Base-by-base conservation (phyloP, 2,329 filamentous ascomycete species). In the Penicillium sp. region DNA sequence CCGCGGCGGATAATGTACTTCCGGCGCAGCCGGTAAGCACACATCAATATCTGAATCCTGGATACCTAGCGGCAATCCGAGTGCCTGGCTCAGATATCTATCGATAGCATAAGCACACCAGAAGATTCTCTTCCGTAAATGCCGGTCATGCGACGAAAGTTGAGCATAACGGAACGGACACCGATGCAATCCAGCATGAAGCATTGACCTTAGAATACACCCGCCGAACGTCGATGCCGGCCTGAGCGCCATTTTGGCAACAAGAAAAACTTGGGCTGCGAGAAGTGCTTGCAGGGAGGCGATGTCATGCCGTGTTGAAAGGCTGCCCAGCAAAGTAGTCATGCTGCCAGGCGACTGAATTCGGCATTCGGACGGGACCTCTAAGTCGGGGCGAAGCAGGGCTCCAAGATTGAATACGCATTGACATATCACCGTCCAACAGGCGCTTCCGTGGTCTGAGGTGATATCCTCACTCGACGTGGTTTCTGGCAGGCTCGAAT, bases 81-180 rank as follows among this genome's bases (percentile, higher is more conserved):
- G 65, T 13, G 75, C 75, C 45, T 78, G 72, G 42, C 76, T 77
- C n/a, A 78, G 62, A 58, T 79, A 78, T n/a, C 77, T 67, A 57
- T 79, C 76, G 30, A 79, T 71, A 5, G 76, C 76, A 65, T 79
- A 79, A 1, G 76, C 76, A 28, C 72, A 76, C 77, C 77, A 79
- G 61, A 79, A 78, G 11, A 79, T 73, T n/a, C 77, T 70, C 62
- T 79, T 79, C 10, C 76, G 73, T 33, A 79, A 65, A 35, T 78
- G 76, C 25, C 76, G 71, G 52, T 79, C 75, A 61, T 78, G 75
- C 3, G 72, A 70, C 2, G 79, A 76, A 10, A 83, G 74, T 55
- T 82, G 75, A 10, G 73, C 73, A 60, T 83, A 84, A 6, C 82
- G 80, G 58, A 81, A 79, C 0, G 83, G 83, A 63, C 83, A 84